phyloP scores from a whole-genome alignment of 176 grass and related monocot genomes.

The Oryza meridionalis region DNA sequence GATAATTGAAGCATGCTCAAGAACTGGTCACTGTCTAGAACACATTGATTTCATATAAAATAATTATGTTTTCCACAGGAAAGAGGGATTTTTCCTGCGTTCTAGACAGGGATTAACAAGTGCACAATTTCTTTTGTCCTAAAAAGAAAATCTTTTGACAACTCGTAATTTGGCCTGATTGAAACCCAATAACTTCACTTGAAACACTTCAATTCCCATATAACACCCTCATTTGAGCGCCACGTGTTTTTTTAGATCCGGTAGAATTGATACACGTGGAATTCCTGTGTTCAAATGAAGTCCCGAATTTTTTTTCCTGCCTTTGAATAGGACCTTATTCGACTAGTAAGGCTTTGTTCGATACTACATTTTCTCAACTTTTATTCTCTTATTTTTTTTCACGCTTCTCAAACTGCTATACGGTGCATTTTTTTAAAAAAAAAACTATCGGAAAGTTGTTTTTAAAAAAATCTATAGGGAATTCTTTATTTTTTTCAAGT shows the following conservation, averaged over 20 bases:
- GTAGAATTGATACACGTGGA: not conserved
- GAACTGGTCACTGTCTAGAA: not conserved
- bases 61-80: not conserved
- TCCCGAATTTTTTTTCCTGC: not conserved
- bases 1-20: not conserved
- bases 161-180: not conserved
- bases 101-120: not conserved
- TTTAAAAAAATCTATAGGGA: no score
- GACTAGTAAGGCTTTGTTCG: no score
- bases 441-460: no score
- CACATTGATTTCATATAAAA: not conserved
- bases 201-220: not conserved
- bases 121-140: not conserved
- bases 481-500: no score
- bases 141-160: not conserved
- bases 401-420: no score
- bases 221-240: not conserved
- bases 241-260: not conserved
- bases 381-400: no score
- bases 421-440: no score
- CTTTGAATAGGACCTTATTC: not conserved
- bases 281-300: not conserved
- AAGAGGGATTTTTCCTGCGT: not conserved
- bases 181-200: not conserved
- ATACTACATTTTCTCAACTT: no score